A percentile compares a stretch with the other conserved stretches of the same genome.
Evolutionary conservation across 441 rosid genomes (phyloP).

Genomic region (Pelargonium citronellum): DNA sequence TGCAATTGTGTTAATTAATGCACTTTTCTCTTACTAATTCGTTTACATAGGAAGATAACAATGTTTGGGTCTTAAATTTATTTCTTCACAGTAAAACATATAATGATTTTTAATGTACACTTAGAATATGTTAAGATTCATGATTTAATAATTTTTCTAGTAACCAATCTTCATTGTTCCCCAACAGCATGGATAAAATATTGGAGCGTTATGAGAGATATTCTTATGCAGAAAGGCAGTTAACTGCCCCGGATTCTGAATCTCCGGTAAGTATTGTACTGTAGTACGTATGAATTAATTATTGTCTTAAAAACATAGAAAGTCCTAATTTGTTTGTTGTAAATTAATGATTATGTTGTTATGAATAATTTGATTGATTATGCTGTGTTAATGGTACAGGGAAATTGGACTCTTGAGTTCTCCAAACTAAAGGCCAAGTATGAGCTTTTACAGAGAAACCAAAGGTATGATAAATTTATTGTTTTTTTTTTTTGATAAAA

Average conservation of each 20-base stretch:
- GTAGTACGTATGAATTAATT: background rate
- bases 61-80: too few relatives aligned
- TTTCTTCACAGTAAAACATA: too few relatives aligned
- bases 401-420: slow-evolving; percentile 72
- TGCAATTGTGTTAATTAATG: too few relatives aligned
- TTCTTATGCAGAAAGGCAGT: slow-evolving; percentile 67
- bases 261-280: slow-evolving; percentile 30
- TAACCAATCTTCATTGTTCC: slow-evolving; percentile 2
- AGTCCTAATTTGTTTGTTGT: background rate
- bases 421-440: slow-evolving; percentile 73
- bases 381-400: slow-evolving; percentile 32
- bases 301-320: background rate
- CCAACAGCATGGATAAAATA: slow-evolving; percentile 85
- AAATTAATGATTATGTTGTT: background rate
- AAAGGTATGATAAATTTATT: slow-evolving; percentile 55
- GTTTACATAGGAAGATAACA: too few relatives aligned
- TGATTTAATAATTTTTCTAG: background rate
- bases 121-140: too few relatives aligned
- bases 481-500: too few relatives aligned
- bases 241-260: slow-evolving; percentile 43
- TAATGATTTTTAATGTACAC: background rate
- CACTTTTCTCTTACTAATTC: too few relatives aligned
- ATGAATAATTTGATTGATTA: background rate
- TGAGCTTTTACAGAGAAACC: slow-evolving; percentile 74
- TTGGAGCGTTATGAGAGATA: slow-evolving; percentile 89